Percentiles rank a stretch among this genome's conserved stretches.
Evolutionary conservation across 139 green algal genomes (phyloP).

Genomic region (Tetraselmis chui): DNA sequence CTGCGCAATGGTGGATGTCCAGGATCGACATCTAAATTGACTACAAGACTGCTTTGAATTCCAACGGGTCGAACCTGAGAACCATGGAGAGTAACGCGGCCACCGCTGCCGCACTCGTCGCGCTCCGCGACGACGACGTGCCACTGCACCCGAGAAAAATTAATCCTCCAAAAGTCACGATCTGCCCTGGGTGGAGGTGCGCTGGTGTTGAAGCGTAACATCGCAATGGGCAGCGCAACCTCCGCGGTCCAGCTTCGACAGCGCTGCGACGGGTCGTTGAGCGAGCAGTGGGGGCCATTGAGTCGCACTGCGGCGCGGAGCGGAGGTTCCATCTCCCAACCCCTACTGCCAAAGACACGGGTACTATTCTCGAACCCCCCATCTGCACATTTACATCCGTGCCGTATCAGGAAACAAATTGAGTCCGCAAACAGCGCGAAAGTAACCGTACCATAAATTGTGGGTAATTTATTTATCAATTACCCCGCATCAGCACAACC

Average conservation of each 20-base stretch:
- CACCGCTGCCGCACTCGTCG: too few relatives aligned
- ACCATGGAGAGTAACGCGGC: too few relatives aligned
- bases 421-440: too few relatives aligned
- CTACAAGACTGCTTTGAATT: too few relatives aligned
- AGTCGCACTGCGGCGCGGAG: background rate
- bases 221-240: background rate
- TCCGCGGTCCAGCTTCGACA: background rate
- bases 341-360: background rate
- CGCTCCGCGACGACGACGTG: slow-evolving; percentile 3
- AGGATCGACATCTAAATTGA: too few relatives aligned
- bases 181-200: background rate
- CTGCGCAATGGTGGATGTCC: too few relatives aligned
- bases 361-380: background rate
- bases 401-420: too few relatives aligned
- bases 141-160: slow-evolving; percentile 31
- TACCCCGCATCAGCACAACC: too few relatives aligned
- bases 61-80: too few relatives aligned
- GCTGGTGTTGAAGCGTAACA: background rate
- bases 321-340: slow-evolving; percentile 1
- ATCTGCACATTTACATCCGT: too few relatives aligned
- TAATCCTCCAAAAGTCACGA: slow-evolving; percentile 23
- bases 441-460: too few relatives aligned
- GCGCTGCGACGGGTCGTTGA: background rate
- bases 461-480: too few relatives aligned
- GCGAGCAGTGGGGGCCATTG: background rate